Evolutionary conservation across 192 early-diverging fungal genomes (phyloP), one percentile per base, ranked within the genome.

Genomic region (Backusella australiensis): DNA sequence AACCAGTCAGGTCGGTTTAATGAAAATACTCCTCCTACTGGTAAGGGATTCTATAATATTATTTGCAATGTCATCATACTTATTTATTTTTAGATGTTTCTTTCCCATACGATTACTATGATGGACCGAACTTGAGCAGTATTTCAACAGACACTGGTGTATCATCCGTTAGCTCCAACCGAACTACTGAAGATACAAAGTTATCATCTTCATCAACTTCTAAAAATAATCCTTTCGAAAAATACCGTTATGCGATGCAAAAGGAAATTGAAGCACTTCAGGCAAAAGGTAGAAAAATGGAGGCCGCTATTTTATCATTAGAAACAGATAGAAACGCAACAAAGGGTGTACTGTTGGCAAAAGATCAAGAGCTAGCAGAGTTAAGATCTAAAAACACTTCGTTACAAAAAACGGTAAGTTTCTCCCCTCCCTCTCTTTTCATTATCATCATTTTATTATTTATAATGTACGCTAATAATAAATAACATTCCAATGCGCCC

Each of bases 241-340:
- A 70, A 34, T 76, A 76, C 44, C 42, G 67, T 14, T 39, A 70
- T 14, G 46, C 67, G 11, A 76, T 76, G 75, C 75, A 76, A 41
- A 76, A 76, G 26, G 75, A 76, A 76, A 76, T 76, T 6, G 75
- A 76, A 26, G 38, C 52, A 41, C 52, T 76, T 66, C 75, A 76
- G 38, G 17, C 63, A 32, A 76, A 69, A 76, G 34, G 35, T 70
- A 66, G 67, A 39, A 76, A 76, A 76, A 44, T 76, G 36, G 75
- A 76, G 17, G 32, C 67, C 2, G 53, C 44, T 23, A 66, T 76
- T 23, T 36, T 59, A 38, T 56, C 75, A 12, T n/a, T 76, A 4
- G 52, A 49, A 34, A 41, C 35, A 29, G 75, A 76, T 23, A 76
- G 53, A 26, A 76, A 29, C n/a, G 35, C 69, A 41, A 11, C 66